Evolutionary conservation across 371 early-diverging fungal genomes (phyloP).

Genomic region (Mortierella sp.): DNA sequence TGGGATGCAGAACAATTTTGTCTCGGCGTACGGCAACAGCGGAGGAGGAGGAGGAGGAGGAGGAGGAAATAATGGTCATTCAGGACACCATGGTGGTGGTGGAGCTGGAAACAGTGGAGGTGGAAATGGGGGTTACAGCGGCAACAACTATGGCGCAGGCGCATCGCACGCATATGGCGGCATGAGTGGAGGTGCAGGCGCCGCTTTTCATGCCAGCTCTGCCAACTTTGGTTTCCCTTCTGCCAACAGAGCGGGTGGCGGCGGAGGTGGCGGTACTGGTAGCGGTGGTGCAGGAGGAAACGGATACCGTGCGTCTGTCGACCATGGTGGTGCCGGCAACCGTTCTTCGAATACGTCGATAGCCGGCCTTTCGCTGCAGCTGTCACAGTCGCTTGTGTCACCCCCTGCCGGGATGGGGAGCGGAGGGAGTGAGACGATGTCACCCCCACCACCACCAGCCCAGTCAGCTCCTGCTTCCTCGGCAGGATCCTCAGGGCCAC

Average conservation of each 20-base stretch:
- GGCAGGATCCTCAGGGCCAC: constrained; percentile 13
- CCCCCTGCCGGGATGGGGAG: constrained; percentile 11
- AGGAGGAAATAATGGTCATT: constrained; percentile 3
- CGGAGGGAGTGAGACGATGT: constrained; percentile 14
- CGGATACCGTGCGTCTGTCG: constrained; percentile 21
- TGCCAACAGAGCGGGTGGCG: not conserved
- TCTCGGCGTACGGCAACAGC: constrained; percentile 21
- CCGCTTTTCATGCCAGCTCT: constrained; percentile 10
- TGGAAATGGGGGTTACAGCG: not conserved
- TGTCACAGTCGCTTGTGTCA: constrained; percentile 32
- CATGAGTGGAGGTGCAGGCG: constrained; percentile 12
- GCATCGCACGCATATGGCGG: constrained; percentile 29
- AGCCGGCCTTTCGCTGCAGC: constrained; percentile 24
- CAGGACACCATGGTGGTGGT: constrained; percentile 9
- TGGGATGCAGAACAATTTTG: constrained; percentile 33
- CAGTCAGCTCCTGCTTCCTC: constrained; percentile 15
- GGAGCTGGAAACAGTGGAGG: not conserved
- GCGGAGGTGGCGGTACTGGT: not conserved
- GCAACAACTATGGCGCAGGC: not conserved
- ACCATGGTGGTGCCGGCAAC: constrained; percentile 19
- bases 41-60: constrained; percentile 19
- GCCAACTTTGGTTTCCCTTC: not conserved
- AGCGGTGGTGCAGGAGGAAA: constrained; percentile 6
- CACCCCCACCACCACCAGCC: constrained; percentile 5
- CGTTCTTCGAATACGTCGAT: constrained; percentile 26